A percentile compares a stretch with the other conserved stretches of the same genome.
Conservation (phyloP, 169 alveolate genomes). For the Eimeria sp. region DNA sequence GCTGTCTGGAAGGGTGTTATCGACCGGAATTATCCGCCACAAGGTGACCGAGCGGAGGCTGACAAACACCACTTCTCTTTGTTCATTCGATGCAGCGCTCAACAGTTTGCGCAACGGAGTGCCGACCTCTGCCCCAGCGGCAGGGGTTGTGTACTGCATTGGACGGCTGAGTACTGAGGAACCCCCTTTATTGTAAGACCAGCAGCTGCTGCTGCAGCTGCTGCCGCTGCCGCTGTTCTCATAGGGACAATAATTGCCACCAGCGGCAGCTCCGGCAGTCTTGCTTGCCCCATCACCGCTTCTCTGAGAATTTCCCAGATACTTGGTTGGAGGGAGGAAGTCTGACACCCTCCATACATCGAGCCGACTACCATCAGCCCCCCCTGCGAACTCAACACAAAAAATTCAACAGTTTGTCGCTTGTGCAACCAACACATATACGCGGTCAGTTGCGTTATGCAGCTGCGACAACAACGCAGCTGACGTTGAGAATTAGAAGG, state of each 20-base stretch:
- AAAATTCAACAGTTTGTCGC: not conserved
- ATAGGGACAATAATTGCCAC: not conserved
- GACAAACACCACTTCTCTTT: slow-evolving; percentile 63
- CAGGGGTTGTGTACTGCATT: slow-evolving; percentile 16
- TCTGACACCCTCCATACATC: slow-evolving; percentile 62
- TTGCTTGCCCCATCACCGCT: not conserved
- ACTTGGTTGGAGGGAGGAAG: slow-evolving; percentile 2
- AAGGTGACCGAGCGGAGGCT: slow-evolving; percentile 65
- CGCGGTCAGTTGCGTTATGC: not conserved
- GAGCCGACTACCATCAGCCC: slow-evolving; percentile 38
- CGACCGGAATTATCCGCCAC: slow-evolving; percentile 46
- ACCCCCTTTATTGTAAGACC: not conserved
- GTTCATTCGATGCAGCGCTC: slow-evolving; percentile 40
- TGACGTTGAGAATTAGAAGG: not conserved
- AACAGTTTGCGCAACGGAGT: slow-evolving; percentile 56
- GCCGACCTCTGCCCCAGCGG: slow-evolving; percentile 64
- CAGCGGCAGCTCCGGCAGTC: not conserved
- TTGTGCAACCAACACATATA: not conserved
- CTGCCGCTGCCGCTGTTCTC: not conserved
- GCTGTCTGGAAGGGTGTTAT: not conserved
- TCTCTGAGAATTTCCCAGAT: not conserved
- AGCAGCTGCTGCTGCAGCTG: not conserved
- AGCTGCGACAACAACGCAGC: not conserved
- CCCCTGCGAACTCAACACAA: slow-evolving; percentile 3
- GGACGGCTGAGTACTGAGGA: slow-evolving; percentile 12